Percentiles rank a stretch among this genome's conserved stretches.
Conservation (phyloP, 2,329 filamentous ascomycete genomes). For the Aspergillus alliaceus region DNA sequence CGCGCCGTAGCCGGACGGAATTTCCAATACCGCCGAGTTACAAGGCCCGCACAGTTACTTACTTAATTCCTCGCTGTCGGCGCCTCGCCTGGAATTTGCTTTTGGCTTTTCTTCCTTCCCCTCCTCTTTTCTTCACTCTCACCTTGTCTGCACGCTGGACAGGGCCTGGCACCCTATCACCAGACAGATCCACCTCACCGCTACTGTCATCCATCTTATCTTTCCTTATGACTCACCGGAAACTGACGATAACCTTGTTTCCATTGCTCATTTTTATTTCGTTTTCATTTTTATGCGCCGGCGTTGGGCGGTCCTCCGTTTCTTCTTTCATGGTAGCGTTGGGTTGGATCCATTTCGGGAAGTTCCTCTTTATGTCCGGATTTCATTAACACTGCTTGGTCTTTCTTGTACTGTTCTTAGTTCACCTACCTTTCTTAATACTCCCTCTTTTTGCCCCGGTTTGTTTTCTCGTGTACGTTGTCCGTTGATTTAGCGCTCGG, state of each 20-base stretch:
- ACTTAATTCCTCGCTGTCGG: slow-evolving; percentile 17
- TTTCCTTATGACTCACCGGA: slow-evolving; percentile 1
- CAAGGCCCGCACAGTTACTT: neutral
- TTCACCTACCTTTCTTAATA: neutral
- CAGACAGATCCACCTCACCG: slow-evolving; percentile 13
- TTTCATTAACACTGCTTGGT: neutral
- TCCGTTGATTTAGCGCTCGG: no score
- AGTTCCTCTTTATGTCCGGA: slow-evolving; percentile 1
- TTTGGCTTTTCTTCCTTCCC: neutral
- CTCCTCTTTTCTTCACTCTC: neutral
- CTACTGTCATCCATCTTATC: slow-evolving; percentile 13
- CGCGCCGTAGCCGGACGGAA: slow-evolving; percentile 16
- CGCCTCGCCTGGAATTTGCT: slow-evolving; percentile 13
- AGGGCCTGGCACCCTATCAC: slow-evolving; percentile 19
- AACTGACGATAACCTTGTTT: slow-evolving; percentile 3
- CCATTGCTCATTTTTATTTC: slow-evolving; percentile 8
- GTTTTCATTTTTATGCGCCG: slow-evolving; percentile 13
- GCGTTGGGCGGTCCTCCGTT: slow-evolving; percentile 1
- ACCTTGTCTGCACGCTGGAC: slow-evolving; percentile 8
- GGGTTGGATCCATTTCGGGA: slow-evolving; percentile 15
- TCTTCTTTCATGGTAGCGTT: neutral
- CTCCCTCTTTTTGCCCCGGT: neutral
- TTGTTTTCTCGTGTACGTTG: slow-evolving; percentile 1
- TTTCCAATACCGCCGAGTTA: slow-evolving; percentile 8
- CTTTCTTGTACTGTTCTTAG: neutral